Conservation (phyloP, 768 basidiomycete genomes). For the Goffeauzyma gilvescens region DNA sequence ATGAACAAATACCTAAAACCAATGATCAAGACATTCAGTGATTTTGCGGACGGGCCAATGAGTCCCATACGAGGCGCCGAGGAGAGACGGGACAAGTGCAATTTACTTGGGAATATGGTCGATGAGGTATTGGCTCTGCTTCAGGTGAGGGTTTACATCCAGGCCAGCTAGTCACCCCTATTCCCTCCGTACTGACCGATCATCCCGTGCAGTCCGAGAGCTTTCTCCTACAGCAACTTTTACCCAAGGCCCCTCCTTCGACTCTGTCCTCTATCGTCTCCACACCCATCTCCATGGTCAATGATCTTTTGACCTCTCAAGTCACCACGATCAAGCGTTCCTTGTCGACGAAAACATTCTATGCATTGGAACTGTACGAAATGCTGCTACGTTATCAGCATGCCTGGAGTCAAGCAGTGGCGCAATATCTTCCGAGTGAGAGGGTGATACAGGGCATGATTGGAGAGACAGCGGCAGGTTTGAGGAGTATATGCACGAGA, state of each 20-base stretch:
- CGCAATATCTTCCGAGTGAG: conserved; percentile 13
- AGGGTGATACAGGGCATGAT: neutral
- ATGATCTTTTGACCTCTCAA: conserved; percentile 10
- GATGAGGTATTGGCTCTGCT: conserved; percentile 20
- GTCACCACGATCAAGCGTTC: conserved; percentile 24
- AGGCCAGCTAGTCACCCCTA: neutral
- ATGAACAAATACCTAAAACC: conserved; percentile 11
- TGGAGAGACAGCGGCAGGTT: neutral
- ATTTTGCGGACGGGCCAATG: conserved; percentile 21
- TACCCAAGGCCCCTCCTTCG: conserved; percentile 15
- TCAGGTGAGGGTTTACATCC: conserved; percentile 17
- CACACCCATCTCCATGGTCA: conserved; percentile 2
- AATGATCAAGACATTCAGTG: conserved; percentile 19
- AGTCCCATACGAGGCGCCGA: conserved; percentile 15
- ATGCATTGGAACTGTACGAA: conserved; percentile 25
- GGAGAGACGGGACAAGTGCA: conserved; percentile 18
- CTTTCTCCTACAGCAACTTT: conserved; percentile 20
- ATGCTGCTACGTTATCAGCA: conserved; percentile 11
- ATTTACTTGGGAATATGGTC: conserved; percentile 13
- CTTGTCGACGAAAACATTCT: conserved; percentile 19
- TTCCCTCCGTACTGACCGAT: neutral
- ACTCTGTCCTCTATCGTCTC: conserved; percentile 13
- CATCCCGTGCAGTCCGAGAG: conserved; percentile 21
- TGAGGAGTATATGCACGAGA: conserved; percentile 10
- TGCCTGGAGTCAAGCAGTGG: conserved; percentile 17